Evolutionary conservation across 176 grass and related monocot species (phyloP).

Genomic region (Zoysia japonica): DNA sequence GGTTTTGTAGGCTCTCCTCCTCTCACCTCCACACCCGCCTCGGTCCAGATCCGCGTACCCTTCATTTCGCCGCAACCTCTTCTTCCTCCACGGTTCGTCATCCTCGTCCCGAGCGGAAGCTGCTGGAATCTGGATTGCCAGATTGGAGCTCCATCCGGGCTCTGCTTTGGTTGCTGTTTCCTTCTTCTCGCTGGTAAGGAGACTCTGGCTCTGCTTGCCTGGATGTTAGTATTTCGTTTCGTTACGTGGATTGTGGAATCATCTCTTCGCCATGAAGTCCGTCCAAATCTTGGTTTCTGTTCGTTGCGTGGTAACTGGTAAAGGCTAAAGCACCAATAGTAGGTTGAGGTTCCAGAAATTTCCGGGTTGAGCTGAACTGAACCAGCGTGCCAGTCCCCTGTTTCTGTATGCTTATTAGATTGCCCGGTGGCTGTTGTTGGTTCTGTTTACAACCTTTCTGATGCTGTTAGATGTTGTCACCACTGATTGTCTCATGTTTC

Average conservation of each 20-base stretch:
- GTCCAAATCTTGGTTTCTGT: not conserved
- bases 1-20: not conserved
- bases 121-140: not conserved
- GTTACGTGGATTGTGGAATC: not conserved
- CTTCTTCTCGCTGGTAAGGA: not conserved
- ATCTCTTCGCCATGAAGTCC: too few relatives aligned
- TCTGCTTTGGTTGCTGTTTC: not conserved
- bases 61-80: not conserved
- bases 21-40: not conserved
- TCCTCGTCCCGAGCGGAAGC: too few relatives aligned
- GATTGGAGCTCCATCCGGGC: not conserved
- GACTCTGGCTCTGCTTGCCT: not conserved
- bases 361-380: not conserved
- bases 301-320: not conserved
- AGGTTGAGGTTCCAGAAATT: not conserved
- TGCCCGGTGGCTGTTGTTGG: not conserved
- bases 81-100: not conserved
- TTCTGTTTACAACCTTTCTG: not conserved
- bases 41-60: conserved; percentile 10
- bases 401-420: not conserved
- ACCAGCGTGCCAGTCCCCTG: not conserved
- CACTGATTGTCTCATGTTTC: not conserved
- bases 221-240: not conserved
- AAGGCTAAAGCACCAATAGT: not conserved
- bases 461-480: not conserved